Evolutionary conservation across 306 rosid species (phyloP).

Genomic region (Cucurbita ficifolia): DNA sequence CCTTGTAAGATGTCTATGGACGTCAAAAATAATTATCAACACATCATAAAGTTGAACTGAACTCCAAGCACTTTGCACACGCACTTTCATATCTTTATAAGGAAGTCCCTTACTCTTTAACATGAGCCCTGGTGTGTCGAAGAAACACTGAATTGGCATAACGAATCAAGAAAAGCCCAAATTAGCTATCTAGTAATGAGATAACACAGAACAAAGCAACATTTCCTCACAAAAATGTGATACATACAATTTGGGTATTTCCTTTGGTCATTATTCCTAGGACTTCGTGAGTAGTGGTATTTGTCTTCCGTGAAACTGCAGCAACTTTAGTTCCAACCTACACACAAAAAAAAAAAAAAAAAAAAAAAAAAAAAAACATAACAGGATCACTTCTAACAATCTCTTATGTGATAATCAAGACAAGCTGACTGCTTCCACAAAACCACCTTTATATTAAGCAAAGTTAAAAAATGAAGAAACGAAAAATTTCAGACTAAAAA

Average conservation of each 20-base stretch:
- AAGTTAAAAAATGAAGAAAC: background rate
- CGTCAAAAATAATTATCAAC: slow-evolving; percentile 79
- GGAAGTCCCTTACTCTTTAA: slow-evolving; percentile 51
- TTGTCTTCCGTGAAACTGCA: slow-evolving; percentile 90
- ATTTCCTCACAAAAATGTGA: background rate
- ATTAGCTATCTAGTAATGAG: background rate
- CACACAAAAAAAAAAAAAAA: background rate
- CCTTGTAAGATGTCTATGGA: slow-evolving; percentile 85
- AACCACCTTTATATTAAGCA: background rate
- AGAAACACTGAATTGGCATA: slow-evolving; percentile 61
- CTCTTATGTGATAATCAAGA: background rate
- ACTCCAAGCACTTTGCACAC: slow-evolving; percentile 94
- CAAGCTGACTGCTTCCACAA: background rate
- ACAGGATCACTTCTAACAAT: background rate
- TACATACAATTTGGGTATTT: slow-evolving; percentile 73
- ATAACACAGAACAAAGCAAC: background rate
- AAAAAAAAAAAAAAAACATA: background rate
- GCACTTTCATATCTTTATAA: slow-evolving; percentile 69
- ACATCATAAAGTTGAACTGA: slow-evolving; percentile 71
- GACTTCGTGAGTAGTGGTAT: slow-evolving; percentile 95
- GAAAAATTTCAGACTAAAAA: background rate
- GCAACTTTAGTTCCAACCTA: slow-evolving; percentile 97
- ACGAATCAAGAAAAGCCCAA: background rate
- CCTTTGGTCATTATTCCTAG: slow-evolving; percentile 78
- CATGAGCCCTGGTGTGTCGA: slow-evolving; percentile 84